phyloP scores from a whole-genome alignment of 768 basidiomycete genomes.

The Ramaria rubella region DNA sequence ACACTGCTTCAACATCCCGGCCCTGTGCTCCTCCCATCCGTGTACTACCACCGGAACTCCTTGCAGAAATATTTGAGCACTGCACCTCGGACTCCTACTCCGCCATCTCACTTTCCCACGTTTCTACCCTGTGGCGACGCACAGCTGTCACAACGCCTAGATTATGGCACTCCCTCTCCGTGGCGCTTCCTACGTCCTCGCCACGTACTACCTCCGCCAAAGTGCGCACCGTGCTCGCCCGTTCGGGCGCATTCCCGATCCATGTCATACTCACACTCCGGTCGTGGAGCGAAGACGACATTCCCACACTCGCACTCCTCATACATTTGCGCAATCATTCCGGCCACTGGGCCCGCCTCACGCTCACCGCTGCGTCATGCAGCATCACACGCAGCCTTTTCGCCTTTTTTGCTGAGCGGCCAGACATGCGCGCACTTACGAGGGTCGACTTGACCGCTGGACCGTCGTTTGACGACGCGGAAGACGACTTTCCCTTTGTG shows the following conservation, averaged over 20 bases:
- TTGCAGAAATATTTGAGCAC: slow-evolving; percentile 51
- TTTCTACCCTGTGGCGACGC: slow-evolving; percentile 55
- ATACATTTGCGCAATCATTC: slow-evolving; percentile 54
- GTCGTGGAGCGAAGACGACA: slow-evolving; percentile 38
- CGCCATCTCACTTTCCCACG: slow-evolving; percentile 43
- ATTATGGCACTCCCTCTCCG: slow-evolving; percentile 52
- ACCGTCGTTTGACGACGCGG: background rate
- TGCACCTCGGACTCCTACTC: slow-evolving; percentile 39
- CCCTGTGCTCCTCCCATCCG: slow-evolving; percentile 15
- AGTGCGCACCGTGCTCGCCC: slow-evolving; percentile 46
- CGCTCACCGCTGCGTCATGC: too few species aligned
- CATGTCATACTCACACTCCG: slow-evolving; percentile 45
- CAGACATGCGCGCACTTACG: too few species aligned
- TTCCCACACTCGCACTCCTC: slow-evolving; percentile 44
- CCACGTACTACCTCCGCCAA: slow-evolving; percentile 38
- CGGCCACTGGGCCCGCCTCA: slow-evolving; percentile 59
- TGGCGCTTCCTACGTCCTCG: slow-evolving; percentile 38
- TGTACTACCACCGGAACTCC: slow-evolving; percentile 51
- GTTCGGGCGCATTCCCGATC: slow-evolving; percentile 48
- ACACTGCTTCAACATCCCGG: background rate
- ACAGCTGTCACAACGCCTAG: slow-evolving; percentile 48
- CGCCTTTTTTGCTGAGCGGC: too few species aligned
- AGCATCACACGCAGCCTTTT: slow-evolving; percentile 34
- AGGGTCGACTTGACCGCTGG: background rate
- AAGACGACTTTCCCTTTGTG: background rate